Conservation (phyloP, 106 monocot genomes). For the Dendrobium officinale region DNA sequence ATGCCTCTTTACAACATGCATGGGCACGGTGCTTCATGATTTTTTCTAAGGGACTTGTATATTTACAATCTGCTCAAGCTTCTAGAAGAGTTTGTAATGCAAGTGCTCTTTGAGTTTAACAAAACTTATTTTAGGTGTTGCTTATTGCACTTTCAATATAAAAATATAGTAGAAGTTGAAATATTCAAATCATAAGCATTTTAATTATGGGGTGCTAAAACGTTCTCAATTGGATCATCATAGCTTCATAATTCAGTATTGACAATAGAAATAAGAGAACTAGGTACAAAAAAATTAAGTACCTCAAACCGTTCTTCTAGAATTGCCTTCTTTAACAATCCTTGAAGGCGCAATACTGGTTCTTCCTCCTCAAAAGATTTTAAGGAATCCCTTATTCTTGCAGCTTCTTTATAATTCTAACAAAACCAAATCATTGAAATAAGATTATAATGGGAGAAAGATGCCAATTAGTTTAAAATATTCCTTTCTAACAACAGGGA, state of each 20-base stretch:
- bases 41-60: too few species aligned
- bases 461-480: not conserved
- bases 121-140: too few species aligned
- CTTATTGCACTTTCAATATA: not conserved
- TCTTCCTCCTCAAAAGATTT: constrained; percentile 65
- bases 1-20: too few species aligned
- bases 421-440: not conserved
- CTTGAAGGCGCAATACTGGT: constrained; percentile 53
- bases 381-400: constrained; percentile 62
- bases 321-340: constrained; percentile 38
- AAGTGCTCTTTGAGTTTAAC: too few species aligned
- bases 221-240: not conserved
- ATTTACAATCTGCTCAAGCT: too few species aligned
- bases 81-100: too few species aligned
- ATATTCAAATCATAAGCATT: not conserved
- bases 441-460: not conserved
- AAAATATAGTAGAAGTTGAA: not conserved
- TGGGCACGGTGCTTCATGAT: too few species aligned
- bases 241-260: not conserved
- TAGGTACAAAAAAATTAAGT: not conserved
- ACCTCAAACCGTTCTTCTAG: constrained; percentile 73
- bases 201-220: not conserved
- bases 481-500: not conserved
- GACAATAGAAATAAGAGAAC: not conserved
- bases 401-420: constrained; percentile 73